Base-by-base conservation (phyloP, 23 red algal species). In the Agarophyton chilense region DNA sequence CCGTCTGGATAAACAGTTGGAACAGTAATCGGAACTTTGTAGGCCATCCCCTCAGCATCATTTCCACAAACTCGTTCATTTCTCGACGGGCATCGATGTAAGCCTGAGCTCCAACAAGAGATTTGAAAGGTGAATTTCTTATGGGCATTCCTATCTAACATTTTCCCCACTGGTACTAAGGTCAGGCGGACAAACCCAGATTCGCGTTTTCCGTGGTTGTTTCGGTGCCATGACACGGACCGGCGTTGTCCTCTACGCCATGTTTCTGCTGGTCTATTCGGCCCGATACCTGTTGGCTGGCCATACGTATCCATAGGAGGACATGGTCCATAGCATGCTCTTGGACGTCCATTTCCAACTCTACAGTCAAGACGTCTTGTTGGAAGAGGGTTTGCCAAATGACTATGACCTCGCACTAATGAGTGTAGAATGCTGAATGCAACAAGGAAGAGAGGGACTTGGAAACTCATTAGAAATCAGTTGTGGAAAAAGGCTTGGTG, bases 301-400 rank as follows among this genome's bases (percentile, higher is more conserved):
- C 81, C 90, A 63, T 78, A 85, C 39, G 79, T 93, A 51, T 90
- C 86, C n/a, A 90, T 49, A 39, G 86, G 47, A 52, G 90, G 90
- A 65, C 90, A 93, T 32, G 90, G 90, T 29, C 90, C 90, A 54
- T 75, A 63, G 41, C 90, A 93, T 43, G 62, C 57, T 21, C 74
- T 51, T 42, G 72, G 73, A 13, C 73, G 55, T 40, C 75, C 61
- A 72, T 90, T 90, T 26, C 86, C 86, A 13, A 72, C 86, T 63
- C 86, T 44, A 36, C 86, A 90, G 86, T 80, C 75, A 24, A 94
- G 39, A 18, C 86, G 72, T 25, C 86, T 41, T 1, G 86, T 90
- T 22, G 86, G 86, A 19, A 66, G 86, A 24, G 86, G 86, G 11
- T 46, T 50, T 28, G 55, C 86, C 25, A 90, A 47, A 41, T 90